A percentile compares a stretch with the other conserved stretches of the same genome.
Conservation (phyloP, 345 rosid species). For the Capsella bursapastoris region DNA sequence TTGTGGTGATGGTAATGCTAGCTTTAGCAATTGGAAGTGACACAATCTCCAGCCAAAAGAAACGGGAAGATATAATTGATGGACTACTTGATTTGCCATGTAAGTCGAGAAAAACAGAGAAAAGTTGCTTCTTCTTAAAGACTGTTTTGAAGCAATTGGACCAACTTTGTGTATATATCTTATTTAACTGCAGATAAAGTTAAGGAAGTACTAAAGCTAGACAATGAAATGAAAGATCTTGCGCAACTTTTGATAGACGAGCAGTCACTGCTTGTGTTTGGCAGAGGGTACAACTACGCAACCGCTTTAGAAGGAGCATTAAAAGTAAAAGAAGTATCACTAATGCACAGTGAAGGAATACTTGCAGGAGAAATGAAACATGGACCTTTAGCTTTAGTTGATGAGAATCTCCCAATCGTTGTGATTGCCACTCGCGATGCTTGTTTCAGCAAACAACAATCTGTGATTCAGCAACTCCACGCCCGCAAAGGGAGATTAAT, state of each 20-base stretch:
- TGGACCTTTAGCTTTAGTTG: slow-evolving; percentile 95
- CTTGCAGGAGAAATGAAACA: slow-evolving; percentile 99
- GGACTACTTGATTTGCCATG: slow-evolving; percentile 91
- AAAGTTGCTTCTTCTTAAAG: background rate
- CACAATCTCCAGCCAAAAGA: slow-evolving; percentile 72
- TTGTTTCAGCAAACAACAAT: slow-evolving; percentile 94
- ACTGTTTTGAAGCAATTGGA: background rate
- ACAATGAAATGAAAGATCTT: slow-evolving; percentile 80
- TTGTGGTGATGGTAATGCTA: slow-evolving; percentile 95
- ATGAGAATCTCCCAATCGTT: slow-evolving; percentile 79
- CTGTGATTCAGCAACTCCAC: slow-evolving; percentile 94
- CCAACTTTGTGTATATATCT: background rate
- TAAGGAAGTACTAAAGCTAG: slow-evolving; percentile 86
- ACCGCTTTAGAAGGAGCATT: slow-evolving; percentile 92
- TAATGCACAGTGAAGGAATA: slow-evolving; percentile 97
- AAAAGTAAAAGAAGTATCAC: slow-evolving; percentile 95
- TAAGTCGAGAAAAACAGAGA: slow-evolving; percentile 46
- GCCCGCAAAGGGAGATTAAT: slow-evolving; percentile 85
- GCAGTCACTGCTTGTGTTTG: slow-evolving; percentile 92
- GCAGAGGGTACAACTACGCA: slow-evolving; percentile 92
- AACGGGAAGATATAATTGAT: slow-evolving; percentile 88
- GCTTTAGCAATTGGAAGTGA: slow-evolving; percentile 94
- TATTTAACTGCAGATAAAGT: slow-evolving; percentile 63
- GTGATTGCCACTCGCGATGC: slow-evolving; percentile 92
- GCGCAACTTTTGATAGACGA: slow-evolving; percentile 75